These are phyloP conservation scores for Abortiporus biennis DNA, from an alignment of 1,284 basidiomycete genomes.

Conservation along the genomic window DNA sequence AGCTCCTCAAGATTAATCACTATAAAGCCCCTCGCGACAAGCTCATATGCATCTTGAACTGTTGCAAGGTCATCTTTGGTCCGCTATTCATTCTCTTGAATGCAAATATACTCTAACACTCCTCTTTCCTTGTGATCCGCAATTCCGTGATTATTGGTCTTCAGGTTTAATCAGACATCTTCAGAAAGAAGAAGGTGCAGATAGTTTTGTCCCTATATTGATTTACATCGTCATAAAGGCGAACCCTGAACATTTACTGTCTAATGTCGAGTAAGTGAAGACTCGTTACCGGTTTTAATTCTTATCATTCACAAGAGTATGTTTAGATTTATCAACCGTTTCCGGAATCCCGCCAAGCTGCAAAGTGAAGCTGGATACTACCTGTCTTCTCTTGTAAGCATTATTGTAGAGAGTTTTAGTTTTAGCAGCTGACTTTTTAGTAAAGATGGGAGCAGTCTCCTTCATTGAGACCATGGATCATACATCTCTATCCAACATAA, in stretches of 20 bases:
- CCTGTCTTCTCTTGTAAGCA: conserved; percentile 82
- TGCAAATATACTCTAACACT: conserved; percentile 10
- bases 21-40: conserved; percentile 99
- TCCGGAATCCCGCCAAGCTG: conserved; percentile 84
- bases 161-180: conserved; percentile 87
- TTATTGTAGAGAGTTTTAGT: not conserved
- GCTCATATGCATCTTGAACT: conserved; percentile 95
- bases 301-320: not conserved
- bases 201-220: conserved; percentile 91
- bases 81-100: conserved; percentile 22
- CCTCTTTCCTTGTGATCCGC: conserved; percentile 7
- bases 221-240: conserved; percentile 94
- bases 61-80: conserved; percentile 99
- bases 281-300: not conserved
- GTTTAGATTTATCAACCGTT: conserved; percentile 88
- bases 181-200: conserved; percentile 74
- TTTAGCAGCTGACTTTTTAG: not conserved
- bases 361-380: conserved; percentile 98
- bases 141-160: conserved; percentile 4
- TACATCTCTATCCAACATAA: conserved; percentile 86
- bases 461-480: conserved; percentile 99
- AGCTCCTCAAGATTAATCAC: conserved; percentile 94
- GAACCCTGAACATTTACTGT: conserved; percentile 89
- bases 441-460: conserved; percentile 83
- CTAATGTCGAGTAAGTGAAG: conserved; percentile 91